These are phyloP conservation scores for Penicillium daleae DNA, from an alignment of 495 filamentous ascomycete genomes.

Conservation along the genomic window DNA sequence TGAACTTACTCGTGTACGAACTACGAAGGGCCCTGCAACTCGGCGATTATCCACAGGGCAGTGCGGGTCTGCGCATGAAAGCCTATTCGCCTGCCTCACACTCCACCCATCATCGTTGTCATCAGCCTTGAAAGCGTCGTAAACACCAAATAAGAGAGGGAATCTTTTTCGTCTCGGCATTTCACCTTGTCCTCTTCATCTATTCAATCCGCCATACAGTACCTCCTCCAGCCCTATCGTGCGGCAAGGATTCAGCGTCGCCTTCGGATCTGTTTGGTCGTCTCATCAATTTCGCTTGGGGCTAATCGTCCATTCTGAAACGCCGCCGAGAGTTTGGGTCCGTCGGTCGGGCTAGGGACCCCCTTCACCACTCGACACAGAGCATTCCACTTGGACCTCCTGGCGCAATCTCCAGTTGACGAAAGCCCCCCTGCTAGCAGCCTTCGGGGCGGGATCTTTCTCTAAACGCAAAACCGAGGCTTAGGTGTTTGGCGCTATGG, in stretches of 20 bases:
- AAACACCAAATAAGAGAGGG: slow-evolving; percentile 31
- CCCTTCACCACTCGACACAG: slow-evolving; percentile 22
- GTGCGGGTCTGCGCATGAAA: slow-evolving; percentile 25
- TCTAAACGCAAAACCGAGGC: slow-evolving; percentile 29
- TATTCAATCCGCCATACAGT: neutral
- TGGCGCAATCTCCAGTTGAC: slow-evolving; percentile 40
- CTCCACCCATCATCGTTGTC: slow-evolving; percentile 29
- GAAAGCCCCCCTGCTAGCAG: slow-evolving; percentile 20
- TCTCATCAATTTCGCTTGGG: slow-evolving; percentile 20
- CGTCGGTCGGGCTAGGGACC: slow-evolving; percentile 21
- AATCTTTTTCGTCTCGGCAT: slow-evolving; percentile 6
- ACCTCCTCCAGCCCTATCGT: neutral
- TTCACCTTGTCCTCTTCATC: slow-evolving; percentile 6
- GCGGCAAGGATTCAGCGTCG: slow-evolving; percentile 9
- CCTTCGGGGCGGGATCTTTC: slow-evolving; percentile 31
- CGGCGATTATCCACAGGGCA: slow-evolving; percentile 13
- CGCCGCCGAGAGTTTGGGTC: slow-evolving; percentile 33
- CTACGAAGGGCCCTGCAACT: slow-evolving; percentile 1
- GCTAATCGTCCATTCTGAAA: slow-evolving; percentile 31
- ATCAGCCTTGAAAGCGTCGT: slow-evolving; percentile 29
- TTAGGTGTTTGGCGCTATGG: slow-evolving; percentile 34
- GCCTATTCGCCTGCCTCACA: slow-evolving; percentile 30
- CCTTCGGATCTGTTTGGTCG: neutral
- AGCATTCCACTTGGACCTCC: slow-evolving; percentile 37
- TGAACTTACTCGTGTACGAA: neutral